Conservation (phyloP, 2,329 filamentous ascomycete genomes). For the Cytospora mali region DNA sequence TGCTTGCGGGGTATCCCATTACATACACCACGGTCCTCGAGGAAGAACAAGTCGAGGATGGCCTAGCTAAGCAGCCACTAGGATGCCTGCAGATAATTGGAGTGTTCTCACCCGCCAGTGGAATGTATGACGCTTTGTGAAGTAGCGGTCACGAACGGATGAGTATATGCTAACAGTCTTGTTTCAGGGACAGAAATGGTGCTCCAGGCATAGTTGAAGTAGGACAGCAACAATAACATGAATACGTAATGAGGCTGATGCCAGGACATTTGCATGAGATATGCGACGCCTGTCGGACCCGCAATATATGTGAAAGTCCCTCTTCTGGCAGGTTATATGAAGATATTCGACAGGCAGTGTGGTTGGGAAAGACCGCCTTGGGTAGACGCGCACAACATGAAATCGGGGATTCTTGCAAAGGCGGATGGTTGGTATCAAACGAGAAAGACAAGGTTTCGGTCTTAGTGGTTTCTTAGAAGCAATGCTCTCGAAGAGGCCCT, state of each 20-base stretch:
- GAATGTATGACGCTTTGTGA: neutral
- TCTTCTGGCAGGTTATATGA: neutral
- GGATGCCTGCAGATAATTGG: slow-evolving; percentile 4
- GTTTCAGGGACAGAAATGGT: neutral
- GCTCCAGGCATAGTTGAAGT: neutral
- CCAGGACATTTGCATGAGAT: neutral
- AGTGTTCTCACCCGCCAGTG: neutral
- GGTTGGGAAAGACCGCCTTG: neutral
- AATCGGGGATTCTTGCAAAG: neutral
- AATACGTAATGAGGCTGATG: neutral
- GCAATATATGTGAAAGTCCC: neutral
- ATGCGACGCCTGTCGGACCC: neutral
- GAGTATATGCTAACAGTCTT: neutral
- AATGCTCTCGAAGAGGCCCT: neutral
- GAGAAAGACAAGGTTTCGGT: neutral
- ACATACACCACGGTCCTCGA: neutral
- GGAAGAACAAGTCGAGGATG: neutral
- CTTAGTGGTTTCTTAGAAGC: neutral
- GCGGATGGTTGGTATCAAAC: neutral
- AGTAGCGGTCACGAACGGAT: neutral
- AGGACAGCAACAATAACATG: neutral
- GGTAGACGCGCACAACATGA: neutral
- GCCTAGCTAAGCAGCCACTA: slow-evolving; percentile 12
- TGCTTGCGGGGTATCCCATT: slow-evolving; percentile 7
- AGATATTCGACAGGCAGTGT: neutral